phyloP scores from a whole-genome alignment of 352 stramenopile genomes.

The Proteromonas lacertae region DNA sequence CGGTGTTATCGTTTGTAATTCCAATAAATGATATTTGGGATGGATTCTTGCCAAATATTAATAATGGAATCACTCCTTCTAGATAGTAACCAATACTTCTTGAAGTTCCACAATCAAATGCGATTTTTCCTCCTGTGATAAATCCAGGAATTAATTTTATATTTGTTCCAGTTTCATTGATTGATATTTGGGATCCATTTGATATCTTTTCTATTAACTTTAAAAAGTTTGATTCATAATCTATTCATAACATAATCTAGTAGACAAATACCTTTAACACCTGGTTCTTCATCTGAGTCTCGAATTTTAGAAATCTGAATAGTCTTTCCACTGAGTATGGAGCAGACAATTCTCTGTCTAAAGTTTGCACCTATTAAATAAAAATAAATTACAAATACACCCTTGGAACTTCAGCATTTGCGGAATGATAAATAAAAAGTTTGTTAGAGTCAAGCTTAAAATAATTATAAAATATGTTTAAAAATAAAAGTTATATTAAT shows the following conservation, averaged over 20 bases:
- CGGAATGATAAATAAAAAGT: too few species aligned
- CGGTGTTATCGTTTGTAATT: constrained; percentile 49
- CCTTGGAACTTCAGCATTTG: too few species aligned
- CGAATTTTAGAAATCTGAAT: constrained; percentile 2
- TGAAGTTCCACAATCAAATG: constrained; percentile 62
- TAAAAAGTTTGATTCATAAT: constrained; percentile 83
- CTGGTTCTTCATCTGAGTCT: neutral
- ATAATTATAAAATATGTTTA: too few species aligned
- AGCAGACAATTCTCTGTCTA: constrained; percentile 6
- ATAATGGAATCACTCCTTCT: constrained; percentile 74
- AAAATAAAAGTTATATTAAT: too few species aligned
- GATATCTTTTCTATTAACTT: constrained; percentile 76
- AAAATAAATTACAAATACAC: neutral
- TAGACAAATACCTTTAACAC: too few species aligned
- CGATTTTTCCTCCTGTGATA: constrained; percentile 57
- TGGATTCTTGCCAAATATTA: constrained; percentile 77
- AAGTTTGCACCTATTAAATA: constrained; percentile 4
- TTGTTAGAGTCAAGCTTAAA: too few species aligned
- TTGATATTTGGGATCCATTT: constrained; percentile 72
- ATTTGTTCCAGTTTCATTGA: constrained; percentile 92
- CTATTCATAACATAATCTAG: too few species aligned
- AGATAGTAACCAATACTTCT: constrained; percentile 86
- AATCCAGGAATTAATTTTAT: constrained; percentile 77
- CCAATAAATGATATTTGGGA: constrained; percentile 61
- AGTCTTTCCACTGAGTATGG: neutral